A percentile compares a stretch with the other conserved stretches of the same genome.
These are phyloP conservation scores for Microcera coccophila DNA, from an alignment of 2,329 filamentous ascomycete species.

Conservation along the genomic window DNA sequence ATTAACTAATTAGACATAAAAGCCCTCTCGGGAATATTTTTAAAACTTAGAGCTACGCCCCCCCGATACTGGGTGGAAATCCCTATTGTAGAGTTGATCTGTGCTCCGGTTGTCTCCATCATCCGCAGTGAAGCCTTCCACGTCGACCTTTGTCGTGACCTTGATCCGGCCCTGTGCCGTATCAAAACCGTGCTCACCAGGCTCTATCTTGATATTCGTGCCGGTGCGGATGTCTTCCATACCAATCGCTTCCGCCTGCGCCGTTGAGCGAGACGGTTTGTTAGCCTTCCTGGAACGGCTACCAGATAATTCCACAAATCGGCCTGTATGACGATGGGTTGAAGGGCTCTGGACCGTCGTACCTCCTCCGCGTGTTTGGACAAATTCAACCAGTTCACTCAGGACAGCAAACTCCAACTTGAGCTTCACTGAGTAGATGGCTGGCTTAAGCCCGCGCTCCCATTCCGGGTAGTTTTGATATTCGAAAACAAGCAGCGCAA, in stretches of 20 bases:
- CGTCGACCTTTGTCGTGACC: slow-evolving; percentile 12
- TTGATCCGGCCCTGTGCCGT: slow-evolving; percentile 7
- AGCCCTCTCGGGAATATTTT: no score
- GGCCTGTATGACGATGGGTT: neutral
- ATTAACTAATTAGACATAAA: no score
- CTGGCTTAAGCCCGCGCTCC: slow-evolving; percentile 20
- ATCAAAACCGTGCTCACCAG: neutral
- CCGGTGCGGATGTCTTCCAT: neutral
- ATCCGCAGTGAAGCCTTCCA: slow-evolving; percentile 11
- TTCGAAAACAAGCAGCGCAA: slow-evolving; percentile 29
- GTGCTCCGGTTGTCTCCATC: slow-evolving; percentile 8
- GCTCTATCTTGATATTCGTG: slow-evolving; percentile 2
- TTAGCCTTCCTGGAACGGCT: neutral
- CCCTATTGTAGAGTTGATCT: slow-evolving; percentile 12
- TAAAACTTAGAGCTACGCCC: no score
- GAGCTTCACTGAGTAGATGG: slow-evolving; percentile 35
- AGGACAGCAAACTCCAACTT: slow-evolving; percentile 38
- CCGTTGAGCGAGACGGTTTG: neutral
- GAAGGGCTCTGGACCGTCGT: neutral
- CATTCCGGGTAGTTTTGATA: slow-evolving; percentile 36
- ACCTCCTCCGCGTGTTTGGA: slow-evolving; percentile 15
- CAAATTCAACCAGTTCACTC: slow-evolving; percentile 33
- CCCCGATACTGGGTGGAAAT: no score
- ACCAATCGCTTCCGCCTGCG: neutral
- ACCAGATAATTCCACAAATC: slow-evolving; percentile 9